A percentile compares a stretch with the other conserved stretches of the same genome.
Conservation (phyloP, 768 basidiomycete genomes). For the Gymnopilus junonius region DNA sequence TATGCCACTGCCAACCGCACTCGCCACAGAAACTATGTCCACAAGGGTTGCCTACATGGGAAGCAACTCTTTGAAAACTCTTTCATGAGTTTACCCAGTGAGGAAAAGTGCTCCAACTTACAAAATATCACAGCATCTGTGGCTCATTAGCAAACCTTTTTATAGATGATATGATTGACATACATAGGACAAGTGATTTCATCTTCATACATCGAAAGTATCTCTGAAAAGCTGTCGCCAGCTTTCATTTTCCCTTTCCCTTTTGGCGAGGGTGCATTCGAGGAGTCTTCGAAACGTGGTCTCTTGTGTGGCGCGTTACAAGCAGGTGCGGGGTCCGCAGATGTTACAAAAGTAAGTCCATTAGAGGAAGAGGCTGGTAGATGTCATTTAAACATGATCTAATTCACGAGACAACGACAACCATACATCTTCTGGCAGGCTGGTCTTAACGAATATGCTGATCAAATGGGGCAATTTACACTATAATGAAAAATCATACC, state of each 20-base stretch:
- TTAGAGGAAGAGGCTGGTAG: conserved; percentile 4
- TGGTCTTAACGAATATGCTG: background rate
- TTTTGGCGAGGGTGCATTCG: conserved; percentile 16
- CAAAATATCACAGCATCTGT: conserved; percentile 76
- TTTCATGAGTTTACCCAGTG: background rate
- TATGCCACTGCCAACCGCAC: conserved; percentile 66
- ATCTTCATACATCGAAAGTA: conserved; percentile 57
- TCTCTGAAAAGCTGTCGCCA: conserved; percentile 22
- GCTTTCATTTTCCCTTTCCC: conserved; percentile 51
- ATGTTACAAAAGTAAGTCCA: background rate
- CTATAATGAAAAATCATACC: conserved; percentile 6
- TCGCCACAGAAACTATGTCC: conserved; percentile 76
- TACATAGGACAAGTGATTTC: conserved; percentile 78
- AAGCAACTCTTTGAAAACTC: conserved; percentile 48
- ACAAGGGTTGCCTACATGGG: conserved; percentile 71
- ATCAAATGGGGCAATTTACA: background rate
- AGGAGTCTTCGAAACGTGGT: conserved; percentile 11
- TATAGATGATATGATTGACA: conserved; percentile 28
- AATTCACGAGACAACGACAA: background rate
- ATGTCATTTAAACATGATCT: background rate
- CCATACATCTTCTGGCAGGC: conserved; percentile 1
- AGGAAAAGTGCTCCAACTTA: conserved; percentile 36
- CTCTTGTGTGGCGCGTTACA: conserved; percentile 20
- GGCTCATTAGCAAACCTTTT: conserved; percentile 6
- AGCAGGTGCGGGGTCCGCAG: background rate